These are phyloP conservation scores for Babesia ovata DNA, from an alignment of 169 alveolate genomes.

Conservation along the genomic window DNA sequence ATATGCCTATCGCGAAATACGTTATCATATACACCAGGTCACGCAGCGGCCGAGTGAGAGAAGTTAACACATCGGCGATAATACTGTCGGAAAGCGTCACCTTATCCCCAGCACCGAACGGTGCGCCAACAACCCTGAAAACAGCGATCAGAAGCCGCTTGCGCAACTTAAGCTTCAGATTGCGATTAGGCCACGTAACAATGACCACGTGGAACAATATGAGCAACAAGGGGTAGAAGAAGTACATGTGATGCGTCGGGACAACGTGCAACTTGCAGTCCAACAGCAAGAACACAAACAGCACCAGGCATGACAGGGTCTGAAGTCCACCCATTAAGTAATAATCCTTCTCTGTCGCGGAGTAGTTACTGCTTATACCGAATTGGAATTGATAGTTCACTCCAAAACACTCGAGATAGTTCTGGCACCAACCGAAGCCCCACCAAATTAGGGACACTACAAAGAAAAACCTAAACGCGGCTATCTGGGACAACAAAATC, in stretches of 20 bases:
- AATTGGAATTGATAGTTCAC: constrained; percentile 79
- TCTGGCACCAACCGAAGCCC: constrained; percentile 77
- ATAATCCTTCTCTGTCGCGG: constrained; percentile 66
- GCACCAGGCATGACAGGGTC: constrained; percentile 58
- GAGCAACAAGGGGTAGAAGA: constrained; percentile 34
- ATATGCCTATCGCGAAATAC: constrained; percentile 29
- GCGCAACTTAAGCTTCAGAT: constrained; percentile 57
- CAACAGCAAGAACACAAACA: constrained; percentile 68
- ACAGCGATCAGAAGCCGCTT: constrained; percentile 34
- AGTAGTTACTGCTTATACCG: constrained; percentile 75
- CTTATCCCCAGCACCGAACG: constrained; percentile 50
- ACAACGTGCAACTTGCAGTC: constrained; percentile 61
- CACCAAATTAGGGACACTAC: constrained; percentile 67
- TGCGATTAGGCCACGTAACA: constrained; percentile 34
- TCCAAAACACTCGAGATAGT: constrained; percentile 77
- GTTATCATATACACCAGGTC: constrained; percentile 55
- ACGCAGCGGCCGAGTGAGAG: constrained; percentile 49
- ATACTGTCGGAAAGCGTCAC: constrained; percentile 62
- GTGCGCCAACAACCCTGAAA: constrained; percentile 43
- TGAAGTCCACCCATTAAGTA: constrained; percentile 75
- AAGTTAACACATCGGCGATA: constrained; percentile 66
- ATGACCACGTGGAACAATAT: constrained; percentile 11
- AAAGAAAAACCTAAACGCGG: constrained; percentile 70
- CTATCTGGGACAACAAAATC: constrained; percentile 63
- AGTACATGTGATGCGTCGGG: constrained; percentile 36